A percentile compares a stretch with the other conserved stretches of the same genome.
phyloP scores from a whole-genome alignment of 352 stramenopile species.

The Pythium utonaiense region DNA sequence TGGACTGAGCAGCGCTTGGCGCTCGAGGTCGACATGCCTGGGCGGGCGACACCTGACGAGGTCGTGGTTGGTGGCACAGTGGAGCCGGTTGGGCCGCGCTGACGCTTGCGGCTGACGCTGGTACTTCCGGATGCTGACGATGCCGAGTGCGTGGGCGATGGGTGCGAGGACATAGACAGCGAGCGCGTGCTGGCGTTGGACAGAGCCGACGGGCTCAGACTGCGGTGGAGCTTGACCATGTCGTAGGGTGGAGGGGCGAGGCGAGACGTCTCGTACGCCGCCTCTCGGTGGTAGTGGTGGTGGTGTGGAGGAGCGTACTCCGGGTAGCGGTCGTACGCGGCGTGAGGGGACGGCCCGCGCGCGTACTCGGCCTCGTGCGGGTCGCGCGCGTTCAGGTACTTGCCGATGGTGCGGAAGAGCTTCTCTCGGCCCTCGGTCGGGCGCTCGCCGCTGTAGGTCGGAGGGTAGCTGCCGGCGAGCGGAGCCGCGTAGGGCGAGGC shows the following conservation, averaged over 20 bases:
- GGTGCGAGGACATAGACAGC: slow-evolving; percentile 6
- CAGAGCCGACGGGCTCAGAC: slow-evolving; percentile 2
- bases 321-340: background rate
- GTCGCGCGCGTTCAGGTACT: slow-evolving; percentile 32
- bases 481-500: background rate
- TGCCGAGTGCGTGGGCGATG: slow-evolving; percentile 20
- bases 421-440: slow-evolving; percentile 29
- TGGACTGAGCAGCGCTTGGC: slow-evolving; percentile 65
- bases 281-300: background rate
- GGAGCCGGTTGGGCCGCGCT: slow-evolving; percentile 24
- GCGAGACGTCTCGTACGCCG: background rate
- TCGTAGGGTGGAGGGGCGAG: slow-evolving; percentile 8
- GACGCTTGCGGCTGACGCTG: slow-evolving; percentile 40
- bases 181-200: slow-evolving; percentile 9
- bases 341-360: background rate
- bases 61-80: slow-evolving; percentile 5
- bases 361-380: background rate
- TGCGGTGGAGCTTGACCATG: slow-evolving; percentile 19
- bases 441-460: background rate
- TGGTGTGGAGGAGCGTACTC: background rate
- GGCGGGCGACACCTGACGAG: slow-evolving; percentile 11
- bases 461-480: background rate
- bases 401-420: slow-evolving; percentile 53
- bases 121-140: slow-evolving; percentile 1
- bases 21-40: slow-evolving; percentile 37